Percentiles rank a stretch among this genome's conserved stretches.
Evolutionary conservation across 176 grass and related monocot species (phyloP).

Genomic region (Musa schizocarpa): DNA sequence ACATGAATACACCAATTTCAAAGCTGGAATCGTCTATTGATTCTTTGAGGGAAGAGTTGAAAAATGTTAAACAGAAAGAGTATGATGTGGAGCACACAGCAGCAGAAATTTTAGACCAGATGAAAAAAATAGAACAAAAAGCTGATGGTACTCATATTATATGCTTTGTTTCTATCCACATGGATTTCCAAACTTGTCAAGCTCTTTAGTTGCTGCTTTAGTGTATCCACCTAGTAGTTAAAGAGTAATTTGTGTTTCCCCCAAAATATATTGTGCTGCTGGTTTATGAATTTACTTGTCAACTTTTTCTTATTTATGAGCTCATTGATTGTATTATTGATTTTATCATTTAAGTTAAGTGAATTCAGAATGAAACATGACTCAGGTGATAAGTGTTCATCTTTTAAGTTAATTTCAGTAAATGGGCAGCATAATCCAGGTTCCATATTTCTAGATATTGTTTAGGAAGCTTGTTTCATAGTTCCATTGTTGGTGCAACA

Average conservation of each 20-base stretch:
- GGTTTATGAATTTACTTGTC: neutral
- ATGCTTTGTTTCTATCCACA: slow-evolving; percentile 14
- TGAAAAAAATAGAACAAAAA: slow-evolving; percentile 66
- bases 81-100: slow-evolving; percentile 52
- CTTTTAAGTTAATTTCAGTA: too few species aligned
- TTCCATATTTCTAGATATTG: too few species aligned
- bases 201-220: slow-evolving; percentile 7
- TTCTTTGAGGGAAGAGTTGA: slow-evolving; percentile 73
- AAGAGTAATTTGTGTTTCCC: neutral
- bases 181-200: neutral
- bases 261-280: neutral
- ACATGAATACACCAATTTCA: slow-evolving; percentile 63
- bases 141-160: slow-evolving; percentile 60
- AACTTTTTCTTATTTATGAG: neutral
- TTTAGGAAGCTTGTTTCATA: too few species aligned
- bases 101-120: slow-evolving; percentile 56
- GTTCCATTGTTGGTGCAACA: too few species aligned
- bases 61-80: slow-evolving; percentile 60
- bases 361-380: too few species aligned
- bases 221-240: slow-evolving; percentile 1
- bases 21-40: slow-evolving; percentile 54
- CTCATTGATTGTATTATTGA: neutral
- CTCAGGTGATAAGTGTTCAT: too few species aligned
- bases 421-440: too few species aligned
- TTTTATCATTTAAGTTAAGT: neutral